Base-by-base conservation (phyloP, 2,329 filamentous ascomycete genomes). In the Cercospora sesami region DNA sequence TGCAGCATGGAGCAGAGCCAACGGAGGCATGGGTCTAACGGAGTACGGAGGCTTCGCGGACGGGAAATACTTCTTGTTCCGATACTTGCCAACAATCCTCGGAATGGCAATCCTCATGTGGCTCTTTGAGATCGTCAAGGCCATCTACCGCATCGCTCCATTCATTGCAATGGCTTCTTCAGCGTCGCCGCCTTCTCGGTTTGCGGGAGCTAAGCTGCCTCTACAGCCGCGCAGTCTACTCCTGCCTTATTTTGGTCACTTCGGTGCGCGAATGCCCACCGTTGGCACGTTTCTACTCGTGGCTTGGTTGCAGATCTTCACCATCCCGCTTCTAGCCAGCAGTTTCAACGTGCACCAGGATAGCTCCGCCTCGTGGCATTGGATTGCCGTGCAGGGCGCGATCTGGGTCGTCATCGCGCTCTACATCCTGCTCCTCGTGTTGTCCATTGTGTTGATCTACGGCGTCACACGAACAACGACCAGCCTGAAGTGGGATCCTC, bases 401-500 rank as follows among this genome's bases (percentile, higher is more conserved):
- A 89, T 91, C 28, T 97, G 93, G 93, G 86, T 89, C 0, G 82
- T 93, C 28, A 86, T 95, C 31, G 88, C 82, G 0, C 79, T 96
- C 0, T 97, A 97, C 79, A 79, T 90, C 36, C 78, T 93, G 4
- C 80, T 94, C 58, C 75, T 90, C 1, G 72, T 86, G 6, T 87
- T 89, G 1, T 75, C 88, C 2, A 64, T 87, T 10, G 79, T 87
- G 1, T 77, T 94, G 9, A 81, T 90, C 70, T 71, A 87, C n/a
- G 90, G 87, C 70, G 81, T 85, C 64, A 80, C 83, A 23, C 68
- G 69, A 18, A 66, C 61, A 18, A 84, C 86, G 31, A 96, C 93
- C 0, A 93, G 93, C 0, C 82, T 97, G 69, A 86, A 90, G 75
- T 97, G 94, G 94, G 93, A 97, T 76, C 86, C 93, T 2, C 85